Base-by-base conservation (phyloP, 139 green algal genomes). In the Yamagishiella unicocca region DNA sequence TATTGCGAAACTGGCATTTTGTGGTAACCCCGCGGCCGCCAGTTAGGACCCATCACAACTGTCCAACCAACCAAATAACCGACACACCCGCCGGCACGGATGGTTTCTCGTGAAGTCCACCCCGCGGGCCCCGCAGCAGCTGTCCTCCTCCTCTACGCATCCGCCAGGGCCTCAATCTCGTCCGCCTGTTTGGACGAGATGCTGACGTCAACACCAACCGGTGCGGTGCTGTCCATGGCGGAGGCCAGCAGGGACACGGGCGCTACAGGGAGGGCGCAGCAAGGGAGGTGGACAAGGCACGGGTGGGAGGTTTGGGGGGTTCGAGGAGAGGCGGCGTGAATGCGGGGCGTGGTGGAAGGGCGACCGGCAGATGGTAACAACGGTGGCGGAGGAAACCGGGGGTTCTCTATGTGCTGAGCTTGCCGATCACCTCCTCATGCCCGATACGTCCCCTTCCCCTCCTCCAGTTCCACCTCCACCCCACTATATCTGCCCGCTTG, bases 131-230 rank as follows among this genome's bases (percentile, higher is more conserved):
- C 38, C 38, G 21, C 2, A 10, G 46, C 3, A 25, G 3, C 29
- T 76, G 12, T 35, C 2, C 38, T 35, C 40, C 35, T 61, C 25
- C 38, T 2, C 1, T 64, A 9, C 55, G 21, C 53, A 4, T 31
- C 86, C 24, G 8, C 78, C 66, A 62, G 84, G 37, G 45, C 12
- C 73, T 72, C 10, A 35, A 4, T 24, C 58, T 58, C 25, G 25
- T 85, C 79, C 62, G 62, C 79, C 62, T 85, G 40, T 12, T 21
- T n/a, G 29, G 79, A 85, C 8, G 50, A 58, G 29, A 85, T 17
- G 58, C 79, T 76, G 42, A 85, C 79, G 62, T 85, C 79, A 14
- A 85, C 1, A 6, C 79, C 79, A 42, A 85, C 79, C 2, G 79
- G 79, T 2, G 12, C 79, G 2, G 42, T 85, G 79, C 61, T 76